Percentiles rank a stretch among this genome's conserved stretches.
Conservation (phyloP, 1,284 basidiomycete genomes). For the Termitomyces sp. region DNA sequence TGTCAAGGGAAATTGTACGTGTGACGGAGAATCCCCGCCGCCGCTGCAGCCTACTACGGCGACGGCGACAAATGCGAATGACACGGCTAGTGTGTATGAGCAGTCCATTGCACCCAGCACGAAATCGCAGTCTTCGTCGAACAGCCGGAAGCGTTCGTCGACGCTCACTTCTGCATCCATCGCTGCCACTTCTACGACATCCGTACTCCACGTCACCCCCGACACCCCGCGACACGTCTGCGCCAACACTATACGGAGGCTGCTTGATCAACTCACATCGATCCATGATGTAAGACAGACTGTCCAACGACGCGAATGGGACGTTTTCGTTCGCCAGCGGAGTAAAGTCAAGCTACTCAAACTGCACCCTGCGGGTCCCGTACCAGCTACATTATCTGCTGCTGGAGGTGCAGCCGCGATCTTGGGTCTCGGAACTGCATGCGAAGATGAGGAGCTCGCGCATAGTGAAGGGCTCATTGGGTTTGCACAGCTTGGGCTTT, state of each 20-base stretch:
- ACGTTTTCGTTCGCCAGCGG: constrained; percentile 75
- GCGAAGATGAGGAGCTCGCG: constrained; percentile 63
- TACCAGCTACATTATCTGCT: constrained; percentile 23
- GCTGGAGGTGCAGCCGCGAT: constrained; percentile 50
- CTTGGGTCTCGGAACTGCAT: constrained; percentile 57
- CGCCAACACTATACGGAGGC: constrained; percentile 67
- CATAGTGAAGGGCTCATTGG: constrained; percentile 81
- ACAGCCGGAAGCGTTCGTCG: constrained; percentile 41
- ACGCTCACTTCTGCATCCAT: constrained; percentile 28
- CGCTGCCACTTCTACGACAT: constrained; percentile 31
- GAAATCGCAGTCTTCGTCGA: constrained; percentile 49
- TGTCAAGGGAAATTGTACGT: constrained; percentile 55
- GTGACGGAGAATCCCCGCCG: constrained; percentile 36
- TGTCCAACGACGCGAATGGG: constrained; percentile 79
- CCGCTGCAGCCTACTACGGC: neutral
- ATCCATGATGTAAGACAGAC: constrained; percentile 85
- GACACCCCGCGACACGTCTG: constrained; percentile 68
- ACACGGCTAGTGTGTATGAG: constrained; percentile 6
- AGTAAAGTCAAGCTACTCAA: constrained; percentile 41
- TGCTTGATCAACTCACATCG: constrained; percentile 79
- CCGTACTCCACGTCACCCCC: constrained; percentile 50
- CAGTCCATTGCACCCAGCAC: constrained; percentile 26
- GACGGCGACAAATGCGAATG: neutral
- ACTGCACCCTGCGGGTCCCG: constrained; percentile 21
- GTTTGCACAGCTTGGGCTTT: constrained; percentile 80